phyloP scores from a whole-genome alignment of 2,329 filamentous ascomycete genomes.

The Colletotrichum trifolii region DNA sequence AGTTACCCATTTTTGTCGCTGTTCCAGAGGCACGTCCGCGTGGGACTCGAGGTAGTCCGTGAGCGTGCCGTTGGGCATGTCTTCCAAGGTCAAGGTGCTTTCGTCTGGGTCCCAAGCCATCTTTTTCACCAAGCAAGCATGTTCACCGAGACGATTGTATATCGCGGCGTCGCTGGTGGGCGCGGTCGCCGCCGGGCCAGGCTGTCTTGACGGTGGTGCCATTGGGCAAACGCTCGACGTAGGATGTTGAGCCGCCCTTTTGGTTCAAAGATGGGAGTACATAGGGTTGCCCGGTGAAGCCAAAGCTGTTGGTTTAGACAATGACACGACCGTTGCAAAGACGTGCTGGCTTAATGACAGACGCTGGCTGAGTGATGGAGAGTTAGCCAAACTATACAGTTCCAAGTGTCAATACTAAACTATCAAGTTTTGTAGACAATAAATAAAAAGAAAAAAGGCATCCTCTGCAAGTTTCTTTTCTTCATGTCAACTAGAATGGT shows the following conservation, averaged over 20 bases:
- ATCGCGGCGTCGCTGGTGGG: slow-evolving; percentile 8
- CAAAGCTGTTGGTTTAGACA: too few relatives aligned
- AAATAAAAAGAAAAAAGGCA: too few relatives aligned
- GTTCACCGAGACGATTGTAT: slow-evolving; percentile 19
- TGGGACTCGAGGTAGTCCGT: slow-evolving; percentile 11
- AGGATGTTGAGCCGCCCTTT: slow-evolving; percentile 17
- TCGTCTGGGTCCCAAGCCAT: slow-evolving; percentile 9
- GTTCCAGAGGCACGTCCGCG: slow-evolving; percentile 5
- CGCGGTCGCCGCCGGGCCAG: slow-evolving; percentile 8
- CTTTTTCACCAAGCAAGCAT: slow-evolving; percentile 2
- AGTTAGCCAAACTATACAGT: too few relatives aligned
- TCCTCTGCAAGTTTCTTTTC: too few relatives aligned
- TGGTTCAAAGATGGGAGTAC: slow-evolving; percentile 2
- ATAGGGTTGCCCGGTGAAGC: too few relatives aligned
- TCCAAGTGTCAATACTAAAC: too few relatives aligned
- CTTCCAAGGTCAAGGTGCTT: slow-evolving; percentile 9
- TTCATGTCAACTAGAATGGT: too few relatives aligned
- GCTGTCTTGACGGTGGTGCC: slow-evolving; percentile 18
- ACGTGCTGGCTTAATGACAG: too few relatives aligned
- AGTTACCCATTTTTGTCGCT: neutral
- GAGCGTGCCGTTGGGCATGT: slow-evolving; percentile 21
- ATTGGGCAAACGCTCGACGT: slow-evolving; percentile 12
- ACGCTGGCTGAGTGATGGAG: too few relatives aligned
- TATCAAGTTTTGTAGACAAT: too few relatives aligned
- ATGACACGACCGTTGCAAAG: too few relatives aligned